These are phyloP conservation scores for Euphrasia confusa DNA, from an alignment of 257 asterid genomes.

Conservation along the genomic window DNA sequence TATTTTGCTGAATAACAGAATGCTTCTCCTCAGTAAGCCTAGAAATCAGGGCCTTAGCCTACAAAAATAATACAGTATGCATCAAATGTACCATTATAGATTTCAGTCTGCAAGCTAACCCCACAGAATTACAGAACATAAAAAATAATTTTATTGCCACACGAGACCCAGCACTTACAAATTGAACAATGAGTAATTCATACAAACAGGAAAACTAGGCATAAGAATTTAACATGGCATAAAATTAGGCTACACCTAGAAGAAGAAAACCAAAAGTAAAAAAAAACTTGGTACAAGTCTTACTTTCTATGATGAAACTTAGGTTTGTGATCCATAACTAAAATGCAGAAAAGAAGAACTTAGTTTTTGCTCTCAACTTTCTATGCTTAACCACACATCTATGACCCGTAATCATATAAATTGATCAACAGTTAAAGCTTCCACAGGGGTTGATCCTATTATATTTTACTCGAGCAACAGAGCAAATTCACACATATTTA, in stretches of 20 bases:
- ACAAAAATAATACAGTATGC: conserved; percentile 28
- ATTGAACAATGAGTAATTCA: conserved; percentile 8
- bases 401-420: no score
- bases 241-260: not conserved
- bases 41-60: conserved; percentile 67
- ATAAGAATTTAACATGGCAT: not conserved
- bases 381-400: no score
- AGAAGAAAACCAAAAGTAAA: no score
- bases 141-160: conserved; percentile 7
- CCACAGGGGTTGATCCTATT: no score
- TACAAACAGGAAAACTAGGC: not conserved
- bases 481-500: no score
- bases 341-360: conserved; percentile 1
- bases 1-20: conserved; percentile 56
- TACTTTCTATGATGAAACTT: no score
- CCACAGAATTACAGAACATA: not conserved
- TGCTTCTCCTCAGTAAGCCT: conserved; percentile 79
- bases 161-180: not conserved
- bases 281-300: no score
- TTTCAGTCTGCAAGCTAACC: conserved; percentile 8
- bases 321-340: not conserved
- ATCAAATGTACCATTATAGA: not conserved
- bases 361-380: no score
- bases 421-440: no score
- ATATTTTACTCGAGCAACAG: no score